These are phyloP conservation scores for Morella rubra DNA, from an alignment of 306 rosid species.

Conservation along the genomic window DNA sequence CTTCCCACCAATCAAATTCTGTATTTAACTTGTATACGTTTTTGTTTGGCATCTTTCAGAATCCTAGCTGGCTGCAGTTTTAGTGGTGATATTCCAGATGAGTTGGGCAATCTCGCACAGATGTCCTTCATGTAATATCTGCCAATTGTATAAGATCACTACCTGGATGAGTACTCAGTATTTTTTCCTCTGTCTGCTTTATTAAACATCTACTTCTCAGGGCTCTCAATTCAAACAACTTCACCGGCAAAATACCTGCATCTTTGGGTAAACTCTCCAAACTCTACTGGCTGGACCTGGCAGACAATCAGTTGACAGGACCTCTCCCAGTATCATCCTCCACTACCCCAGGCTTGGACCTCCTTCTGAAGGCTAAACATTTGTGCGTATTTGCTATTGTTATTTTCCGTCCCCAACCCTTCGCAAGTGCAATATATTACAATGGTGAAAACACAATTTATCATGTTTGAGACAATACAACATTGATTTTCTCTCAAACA, in stretches of 20 bases:
- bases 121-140: slow-evolving; percentile 78
- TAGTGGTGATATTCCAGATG: slow-evolving; percentile 76
- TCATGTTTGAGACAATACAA: not conserved
- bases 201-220: slow-evolving; percentile 35
- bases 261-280: slow-evolving; percentile 88
- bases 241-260: slow-evolving; percentile 77
- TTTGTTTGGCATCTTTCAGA: slow-evolving; percentile 45
- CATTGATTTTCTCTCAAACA: not conserved
- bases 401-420: slow-evolving; percentile 1
- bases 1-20: not conserved
- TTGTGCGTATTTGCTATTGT: slow-evolving; percentile 55
- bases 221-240: slow-evolving; percentile 84
- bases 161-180: not conserved
- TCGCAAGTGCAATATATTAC: not conserved
- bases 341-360: slow-evolving; percentile 70
- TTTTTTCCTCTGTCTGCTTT: slow-evolving; percentile 1
- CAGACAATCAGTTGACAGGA: slow-evolving; percentile 74
- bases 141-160: not conserved
- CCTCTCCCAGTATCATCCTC: slow-evolving; percentile 66
- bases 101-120: slow-evolving; percentile 69
- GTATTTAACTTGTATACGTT: not conserved
- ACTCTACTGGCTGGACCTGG: slow-evolving; percentile 84
- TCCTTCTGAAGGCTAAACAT: slow-evolving; percentile 72
- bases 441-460: not conserved
- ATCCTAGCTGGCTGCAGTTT: slow-evolving; percentile 90